Evolutionary conservation across 805 yeast species (phyloP).

Genomic region (Candida qinlingensis): DNA sequence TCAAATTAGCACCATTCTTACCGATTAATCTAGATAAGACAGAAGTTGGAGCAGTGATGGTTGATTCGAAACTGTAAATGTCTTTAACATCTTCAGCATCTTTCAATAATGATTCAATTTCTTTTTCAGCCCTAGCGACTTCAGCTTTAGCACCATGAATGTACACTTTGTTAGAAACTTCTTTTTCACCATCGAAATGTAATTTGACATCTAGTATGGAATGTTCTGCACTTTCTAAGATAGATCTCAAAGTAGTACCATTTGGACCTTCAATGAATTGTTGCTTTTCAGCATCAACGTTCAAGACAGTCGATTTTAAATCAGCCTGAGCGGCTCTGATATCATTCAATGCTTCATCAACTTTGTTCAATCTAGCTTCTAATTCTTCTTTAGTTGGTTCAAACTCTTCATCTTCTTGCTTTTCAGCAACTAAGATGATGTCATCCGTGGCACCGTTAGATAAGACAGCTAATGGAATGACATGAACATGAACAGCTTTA

Average conservation of each 20-base stretch:
- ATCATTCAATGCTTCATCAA: constrained; percentile 47
- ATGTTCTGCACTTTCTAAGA: constrained; percentile 28
- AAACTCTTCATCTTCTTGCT: constrained; percentile 55
- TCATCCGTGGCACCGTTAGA: constrained; percentile 36
- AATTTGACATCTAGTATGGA: constrained; percentile 40
- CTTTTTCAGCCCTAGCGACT: constrained; percentile 49
- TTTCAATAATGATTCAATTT: constrained; percentile 47
- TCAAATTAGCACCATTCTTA: constrained; percentile 73
- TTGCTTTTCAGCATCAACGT: constrained; percentile 53
- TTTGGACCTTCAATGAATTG: constrained; percentile 55
- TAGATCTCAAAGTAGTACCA: constrained; percentile 47
- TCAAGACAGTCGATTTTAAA: constrained; percentile 46
- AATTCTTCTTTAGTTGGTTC: constrained; percentile 63
- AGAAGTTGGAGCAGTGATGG: constrained; percentile 56
- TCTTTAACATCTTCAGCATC: constrained; percentile 49
- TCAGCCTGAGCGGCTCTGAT: constrained; percentile 54
- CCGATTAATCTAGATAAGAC: constrained; percentile 83
- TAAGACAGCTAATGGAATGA: constrained; percentile 53
- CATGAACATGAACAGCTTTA: constrained; percentile 42
- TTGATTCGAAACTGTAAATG: constrained; percentile 36
- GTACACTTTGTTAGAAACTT: constrained; percentile 47
- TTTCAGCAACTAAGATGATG: constrained; percentile 50
- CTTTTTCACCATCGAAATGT: constrained; percentile 32
- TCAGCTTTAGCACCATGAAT: constrained; percentile 68
- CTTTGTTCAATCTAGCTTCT: constrained; percentile 45